phyloP scores from a whole-genome alignment of 2,329 filamentous ascomycete genomes.

The Ceratocystiopsis brevicomis region DNA sequence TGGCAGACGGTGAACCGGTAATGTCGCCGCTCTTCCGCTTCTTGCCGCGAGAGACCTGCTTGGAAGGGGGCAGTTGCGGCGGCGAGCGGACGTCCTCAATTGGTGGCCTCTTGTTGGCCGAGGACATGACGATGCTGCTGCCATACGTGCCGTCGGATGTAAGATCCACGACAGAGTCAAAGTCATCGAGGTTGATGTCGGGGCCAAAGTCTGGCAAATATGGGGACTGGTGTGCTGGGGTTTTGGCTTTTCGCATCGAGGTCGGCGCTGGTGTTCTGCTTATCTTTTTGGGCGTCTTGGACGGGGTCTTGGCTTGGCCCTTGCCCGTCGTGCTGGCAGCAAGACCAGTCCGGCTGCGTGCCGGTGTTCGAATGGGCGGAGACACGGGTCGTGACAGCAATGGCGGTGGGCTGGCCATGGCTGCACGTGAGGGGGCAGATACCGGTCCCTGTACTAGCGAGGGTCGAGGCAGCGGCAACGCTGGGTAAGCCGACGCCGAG shows the following conservation, averaged over 20 bases:
- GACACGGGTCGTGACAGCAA: no score
- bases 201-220: conserved; percentile 11
- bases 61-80: conserved; percentile 15
- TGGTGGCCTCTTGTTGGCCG: not conserved
- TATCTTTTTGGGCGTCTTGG: not conserved
- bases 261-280: not conserved
- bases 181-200: conserved; percentile 12
- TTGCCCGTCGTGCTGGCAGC: no score
- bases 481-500: no score
- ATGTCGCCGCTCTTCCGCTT: conserved; percentile 35
- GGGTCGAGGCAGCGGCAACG: no score
- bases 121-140: conserved; percentile 8
- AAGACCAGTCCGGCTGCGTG: no score
- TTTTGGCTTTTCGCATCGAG: conserved; percentile 5
- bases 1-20: conserved; percentile 1
- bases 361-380: no score
- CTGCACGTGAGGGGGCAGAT: no score
- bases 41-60: conserved; percentile 17
- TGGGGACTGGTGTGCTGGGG: conserved; percentile 13
- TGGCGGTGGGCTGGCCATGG: no score
- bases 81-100: conserved; percentile 19
- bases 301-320: no score
- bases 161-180: conserved; percentile 17
- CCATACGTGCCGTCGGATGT: conserved; percentile 12
- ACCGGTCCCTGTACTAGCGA: no score